Evolutionary conservation across 345 rosid species (phyloP).

Genomic region (Trapa bicornis): DNA sequence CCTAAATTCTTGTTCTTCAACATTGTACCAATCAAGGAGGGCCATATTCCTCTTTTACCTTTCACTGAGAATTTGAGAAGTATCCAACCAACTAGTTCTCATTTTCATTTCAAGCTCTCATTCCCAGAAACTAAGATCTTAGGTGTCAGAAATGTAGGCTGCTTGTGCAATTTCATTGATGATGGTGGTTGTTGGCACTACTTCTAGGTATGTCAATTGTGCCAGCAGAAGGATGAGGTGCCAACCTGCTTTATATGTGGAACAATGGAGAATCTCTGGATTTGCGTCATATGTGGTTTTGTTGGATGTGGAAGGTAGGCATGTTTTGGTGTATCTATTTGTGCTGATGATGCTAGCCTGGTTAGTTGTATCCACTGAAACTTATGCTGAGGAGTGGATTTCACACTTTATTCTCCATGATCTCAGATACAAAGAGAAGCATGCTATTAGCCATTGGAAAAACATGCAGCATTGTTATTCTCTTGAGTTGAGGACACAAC

Average conservation of each 20-base stretch:
- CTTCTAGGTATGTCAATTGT: constrained; percentile 67
- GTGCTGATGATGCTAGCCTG: background rate
- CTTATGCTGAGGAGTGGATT: background rate
- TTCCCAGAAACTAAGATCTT: background rate
- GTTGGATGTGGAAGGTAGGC: constrained; percentile 89
- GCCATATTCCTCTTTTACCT: background rate
- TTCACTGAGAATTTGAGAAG: background rate
- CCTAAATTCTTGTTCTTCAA: background rate
- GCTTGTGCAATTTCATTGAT: background rate
- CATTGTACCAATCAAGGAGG: background rate
- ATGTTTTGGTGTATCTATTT: background rate
- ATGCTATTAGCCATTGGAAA: constrained; percentile 85
- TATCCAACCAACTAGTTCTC: background rate
- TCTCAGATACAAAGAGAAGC: constrained; percentile 85
- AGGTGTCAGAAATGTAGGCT: background rate
- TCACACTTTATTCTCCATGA: constrained; percentile 3
- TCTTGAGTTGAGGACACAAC: constrained; percentile 76
- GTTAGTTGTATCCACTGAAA: background rate
- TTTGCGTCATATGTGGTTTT: constrained; percentile 86
- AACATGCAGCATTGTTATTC: constrained; percentile 83
- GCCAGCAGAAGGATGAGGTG: constrained; percentile 81
- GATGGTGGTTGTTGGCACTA: constrained; percentile 1
- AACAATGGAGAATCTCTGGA: constrained; percentile 73
- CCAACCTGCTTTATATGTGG: constrained; percentile 72
- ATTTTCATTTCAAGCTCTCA: background rate